A percentile compares a stretch with the other conserved stretches of the same genome.
Evolutionary conservation across 2,329 filamentous ascomycete species (phyloP).

Genomic region (Rutstroemia sp.): DNA sequence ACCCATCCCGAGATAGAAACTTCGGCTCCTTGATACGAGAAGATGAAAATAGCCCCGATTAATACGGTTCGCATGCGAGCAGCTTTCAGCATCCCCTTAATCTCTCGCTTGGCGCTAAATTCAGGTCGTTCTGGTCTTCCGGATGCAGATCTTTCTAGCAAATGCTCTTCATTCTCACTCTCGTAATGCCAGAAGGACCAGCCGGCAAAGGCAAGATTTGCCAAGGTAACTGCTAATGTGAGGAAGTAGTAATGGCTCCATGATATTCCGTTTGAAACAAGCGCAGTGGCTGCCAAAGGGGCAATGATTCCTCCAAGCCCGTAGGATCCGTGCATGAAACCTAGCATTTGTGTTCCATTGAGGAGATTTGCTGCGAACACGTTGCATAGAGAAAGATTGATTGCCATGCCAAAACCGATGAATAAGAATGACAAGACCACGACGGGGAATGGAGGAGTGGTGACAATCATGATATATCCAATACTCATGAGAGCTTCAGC

Average conservation of each 20-base stretch:
- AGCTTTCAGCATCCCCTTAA: conserved; percentile 35
- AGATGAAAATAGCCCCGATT: conserved; percentile 73
- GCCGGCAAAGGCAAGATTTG: conserved; percentile 49
- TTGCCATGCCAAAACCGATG: conserved; percentile 50
- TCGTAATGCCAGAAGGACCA: conserved; percentile 69
- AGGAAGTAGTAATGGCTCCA: conserved; percentile 73
- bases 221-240: conserved; percentile 47
- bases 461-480: conserved; percentile 59
- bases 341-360: conserved; percentile 48
- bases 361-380: conserved; percentile 50
- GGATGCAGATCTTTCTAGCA: conserved; percentile 37
- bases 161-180: conserved; percentile 41
- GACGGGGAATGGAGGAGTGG: conserved; percentile 61
- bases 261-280: conserved; percentile 51
- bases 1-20: conserved; percentile 83
- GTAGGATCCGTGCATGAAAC: conserved; percentile 59
- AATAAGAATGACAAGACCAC: conserved; percentile 64
- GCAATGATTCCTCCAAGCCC: conserved; percentile 57
- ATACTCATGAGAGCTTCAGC: conserved; percentile 47
- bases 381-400: conserved; percentile 51
- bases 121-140: conserved; percentile 15
- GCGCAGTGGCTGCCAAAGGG: conserved; percentile 66
- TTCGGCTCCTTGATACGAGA: conserved; percentile 79
- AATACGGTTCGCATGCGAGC: conserved; percentile 50
- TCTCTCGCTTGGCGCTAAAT: conserved; percentile 32